Base-by-base conservation (phyloP, 2,329 filamentous ascomycete species). In the Aspergillus fumigatus region DNA sequence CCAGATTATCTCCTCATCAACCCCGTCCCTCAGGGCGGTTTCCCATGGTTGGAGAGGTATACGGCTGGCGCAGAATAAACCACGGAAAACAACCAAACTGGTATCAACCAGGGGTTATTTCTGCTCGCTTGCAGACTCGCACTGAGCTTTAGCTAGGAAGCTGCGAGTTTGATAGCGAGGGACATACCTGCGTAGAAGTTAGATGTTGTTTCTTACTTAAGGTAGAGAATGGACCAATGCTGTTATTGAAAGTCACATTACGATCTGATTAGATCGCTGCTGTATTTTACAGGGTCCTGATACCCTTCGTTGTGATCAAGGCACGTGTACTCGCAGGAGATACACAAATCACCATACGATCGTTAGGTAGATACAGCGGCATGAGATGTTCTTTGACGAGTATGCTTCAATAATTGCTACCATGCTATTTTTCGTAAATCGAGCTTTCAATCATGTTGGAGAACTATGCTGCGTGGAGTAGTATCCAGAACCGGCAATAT, bases 21-120 rank as follows among this genome's bases (percentile, higher is more conserved):
- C 62, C 64, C 60, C 59, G 68, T 70, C 53, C 62, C 61, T 67
- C 62, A 53, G 58, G 62, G 57, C 59, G 62, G 60, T 62, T 62
- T 66, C 77, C 68, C 67, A 76, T 80, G 70, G 88, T 90, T 89
- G 87, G 85, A 85, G 85, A 90, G 91, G 88, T 96, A 96, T 86
- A 96, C 89, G 86, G 85, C 84, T 92, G 84, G 91, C 91, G 89
- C 82, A 96, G 82, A 96, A 76, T 68, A 82, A 94, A 77, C 70
- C 72, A 55, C 65, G 69, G 61, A 56, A 48, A 40, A 23, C 38
- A 61, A 32, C 27, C 21, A 47, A 38, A 52, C 56, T 61, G 66
- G 64, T 64, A 53, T 52, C 45, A 50, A 66, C 52, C 62, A 57
- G 56, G 47, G 52, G 54, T 59, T 59, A 54, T 50, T 61, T 61